Evolutionary conservation across 306 rosid species (phyloP), one percentile per base, ranked within the genome.

Genomic region (Trichosanthes truncata): DNA sequence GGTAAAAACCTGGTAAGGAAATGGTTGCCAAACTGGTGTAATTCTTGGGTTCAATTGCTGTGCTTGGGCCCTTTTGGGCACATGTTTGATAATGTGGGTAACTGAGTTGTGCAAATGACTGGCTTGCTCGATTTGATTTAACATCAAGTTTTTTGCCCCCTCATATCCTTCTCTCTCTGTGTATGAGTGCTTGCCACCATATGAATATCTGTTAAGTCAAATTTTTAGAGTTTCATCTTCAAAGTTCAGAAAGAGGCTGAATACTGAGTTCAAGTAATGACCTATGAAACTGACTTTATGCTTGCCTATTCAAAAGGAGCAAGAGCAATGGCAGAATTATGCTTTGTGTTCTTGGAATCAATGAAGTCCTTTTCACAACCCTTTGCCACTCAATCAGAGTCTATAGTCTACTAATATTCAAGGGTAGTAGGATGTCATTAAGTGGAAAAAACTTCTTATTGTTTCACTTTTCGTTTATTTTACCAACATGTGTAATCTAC

Each of bases 1-100:
- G 98, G 98, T 23, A 94, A 92, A 88, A 94, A 94, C 87, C 84
- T 94, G 90, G 98, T 94, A 80, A 81, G 89, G 11, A 71, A 31
- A 48, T 74, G 18, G 29, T 9, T 49, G 9, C 45, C 61, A 48
- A 74, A 45, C 17, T 73, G 43, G 40, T n/a, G 25, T 60, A 74
- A 49, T 73, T 45, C 12, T 46, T 7, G 5, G 29, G 33, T 46
- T 78, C 57, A 81, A 7, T 35, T 69, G 61, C 33, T 26, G 29
- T 51, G 15, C 79, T 9, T 72, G 8, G 40, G 31, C 26, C 46
- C 56, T 23, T 43, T 75, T 6, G 18, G 73, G 77, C 41, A 26
- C 38, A 7, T 17, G 20, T 45, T 26, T 48, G 38, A 45, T 41
- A 13, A 41, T 71, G 21, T 52, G 14, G 60, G 77, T 14, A 26